phyloP scores from a whole-genome alignment of 768 basidiomycete genomes.

The Piloderma croceum region DNA sequence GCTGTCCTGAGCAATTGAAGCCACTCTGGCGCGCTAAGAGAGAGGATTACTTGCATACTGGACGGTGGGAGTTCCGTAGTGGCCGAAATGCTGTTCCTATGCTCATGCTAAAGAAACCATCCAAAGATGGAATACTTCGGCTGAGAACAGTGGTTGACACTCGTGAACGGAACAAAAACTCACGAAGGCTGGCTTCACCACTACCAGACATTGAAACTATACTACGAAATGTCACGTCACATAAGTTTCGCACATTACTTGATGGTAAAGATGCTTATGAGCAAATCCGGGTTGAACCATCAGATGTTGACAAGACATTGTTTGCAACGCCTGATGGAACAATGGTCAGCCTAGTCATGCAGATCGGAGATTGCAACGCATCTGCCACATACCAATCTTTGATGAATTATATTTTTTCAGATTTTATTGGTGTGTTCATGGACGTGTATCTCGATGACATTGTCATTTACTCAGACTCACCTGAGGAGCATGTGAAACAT shows the following conservation, averaged over 20 bases:
- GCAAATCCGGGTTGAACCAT: conserved; percentile 22
- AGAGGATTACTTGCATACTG: conserved; percentile 24
- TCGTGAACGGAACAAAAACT: no score
- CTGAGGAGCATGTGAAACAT: background rate
- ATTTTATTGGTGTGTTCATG: background rate
- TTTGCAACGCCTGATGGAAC: conserved; percentile 38
- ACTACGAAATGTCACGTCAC: no score
- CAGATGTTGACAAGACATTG: conserved; percentile 18
- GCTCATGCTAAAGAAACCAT: conserved; percentile 25
- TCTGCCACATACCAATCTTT: no score
- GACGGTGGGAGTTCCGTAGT: conserved; percentile 29
- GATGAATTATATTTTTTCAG: background rate
- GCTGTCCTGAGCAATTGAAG: conserved; percentile 30
- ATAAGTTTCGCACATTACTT: no score
- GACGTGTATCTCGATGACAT: background rate
- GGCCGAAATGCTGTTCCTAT: conserved; percentile 27
- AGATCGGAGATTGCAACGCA: conserved; percentile 22
- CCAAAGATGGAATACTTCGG: conserved; percentile 9
- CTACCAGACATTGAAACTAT: no score
- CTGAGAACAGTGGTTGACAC: conserved; percentile 16
- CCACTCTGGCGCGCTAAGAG: conserved; percentile 23
- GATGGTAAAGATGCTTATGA: no score
- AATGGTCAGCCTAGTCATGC: conserved; percentile 37
- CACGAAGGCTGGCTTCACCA: no score
- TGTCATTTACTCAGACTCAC: background rate